These are phyloP conservation scores for Capronia epimyces DNA, from an alignment of 2,329 filamentous ascomycete species.

Conservation along the genomic window DNA sequence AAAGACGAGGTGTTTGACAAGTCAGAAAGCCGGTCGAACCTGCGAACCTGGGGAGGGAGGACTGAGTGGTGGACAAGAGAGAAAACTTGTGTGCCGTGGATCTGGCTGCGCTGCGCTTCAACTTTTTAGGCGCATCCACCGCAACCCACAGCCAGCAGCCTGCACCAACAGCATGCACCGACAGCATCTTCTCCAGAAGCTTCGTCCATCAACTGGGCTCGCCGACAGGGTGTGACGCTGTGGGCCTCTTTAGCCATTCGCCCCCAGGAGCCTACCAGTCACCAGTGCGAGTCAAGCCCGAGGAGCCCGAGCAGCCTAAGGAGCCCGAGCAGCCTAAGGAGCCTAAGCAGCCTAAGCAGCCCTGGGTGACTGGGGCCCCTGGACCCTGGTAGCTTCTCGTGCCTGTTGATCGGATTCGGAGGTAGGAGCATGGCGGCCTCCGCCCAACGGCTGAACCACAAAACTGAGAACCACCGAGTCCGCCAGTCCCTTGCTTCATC, in stretches of 20 bases:
- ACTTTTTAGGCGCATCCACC: not conserved
- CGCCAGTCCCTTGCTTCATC: not conserved
- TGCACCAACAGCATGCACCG: not conserved
- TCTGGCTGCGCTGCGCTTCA: not conserved
- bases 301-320: too few relatives aligned
- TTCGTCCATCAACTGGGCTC: not conserved
- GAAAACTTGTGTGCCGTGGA: conserved; percentile 19
- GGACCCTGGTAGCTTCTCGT: too few relatives aligned
- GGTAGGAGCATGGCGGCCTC: not conserved
- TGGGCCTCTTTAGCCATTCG: not conserved
- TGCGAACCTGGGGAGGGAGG: not conserved
- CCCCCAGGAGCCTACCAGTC: not conserved
- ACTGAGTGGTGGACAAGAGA: conserved; percentile 3
- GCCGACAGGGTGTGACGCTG: not conserved
- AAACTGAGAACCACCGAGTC: not conserved
- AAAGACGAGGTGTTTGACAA: conserved; percentile 7
- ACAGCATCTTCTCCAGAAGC: not conserved
- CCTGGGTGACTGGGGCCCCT: too few relatives aligned
- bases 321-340: too few relatives aligned
- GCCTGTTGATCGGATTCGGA: not conserved
- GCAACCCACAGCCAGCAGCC: not conserved
- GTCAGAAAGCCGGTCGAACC: not conserved
- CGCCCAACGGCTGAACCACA: not conserved
- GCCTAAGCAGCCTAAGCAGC: too few relatives aligned
- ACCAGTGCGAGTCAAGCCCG: too few relatives aligned